A percentile compares a stretch with the other conserved stretches of the same genome.
These are phyloP conservation scores for Aspergillus felis DNA, from an alignment of 2,329 filamentous ascomycete species.

Conservation along the genomic window DNA sequence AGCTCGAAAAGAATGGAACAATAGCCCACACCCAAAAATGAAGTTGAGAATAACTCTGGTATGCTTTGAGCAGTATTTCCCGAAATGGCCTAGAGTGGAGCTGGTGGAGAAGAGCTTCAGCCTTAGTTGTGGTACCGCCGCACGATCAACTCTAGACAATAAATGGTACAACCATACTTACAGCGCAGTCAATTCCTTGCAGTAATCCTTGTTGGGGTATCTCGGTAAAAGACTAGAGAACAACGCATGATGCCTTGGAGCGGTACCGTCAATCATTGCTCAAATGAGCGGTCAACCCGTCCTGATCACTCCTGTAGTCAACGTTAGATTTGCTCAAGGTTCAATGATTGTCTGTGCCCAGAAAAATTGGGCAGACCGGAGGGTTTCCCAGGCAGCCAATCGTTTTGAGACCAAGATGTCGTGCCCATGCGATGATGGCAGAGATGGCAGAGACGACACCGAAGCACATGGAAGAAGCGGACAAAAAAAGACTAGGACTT, in stretches of 20 bases:
- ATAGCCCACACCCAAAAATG: not conserved
- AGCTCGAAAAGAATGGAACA: not conserved
- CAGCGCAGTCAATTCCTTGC: not conserved
- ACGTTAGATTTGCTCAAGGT: too few species aligned
- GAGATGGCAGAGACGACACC: not conserved
- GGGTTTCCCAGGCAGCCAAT: constrained; percentile 9
- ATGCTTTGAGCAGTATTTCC: not conserved
- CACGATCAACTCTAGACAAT: not conserved
- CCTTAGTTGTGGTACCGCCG: not conserved
- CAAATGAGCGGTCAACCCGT: not conserved
- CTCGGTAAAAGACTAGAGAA: not conserved
- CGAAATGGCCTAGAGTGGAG: not conserved
- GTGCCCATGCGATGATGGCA: constrained; percentile 8
- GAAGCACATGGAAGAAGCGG: not conserved
- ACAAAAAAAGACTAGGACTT: not conserved
- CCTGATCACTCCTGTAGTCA: not conserved
- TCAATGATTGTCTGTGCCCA: constrained; percentile 1
- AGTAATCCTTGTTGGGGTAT: not conserved
- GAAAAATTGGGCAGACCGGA: constrained; percentile 12
- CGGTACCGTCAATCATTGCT: not conserved
- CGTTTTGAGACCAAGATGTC: constrained; percentile 11
- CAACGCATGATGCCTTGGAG: not conserved
- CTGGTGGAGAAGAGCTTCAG: not conserved
- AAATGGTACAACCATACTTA: not conserved
- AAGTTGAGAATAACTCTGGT: not conserved